These are phyloP conservation scores for Sclerotinia subarctica DNA, from an alignment of 2,329 filamentous ascomycete genomes.

Conservation along the genomic window DNA sequence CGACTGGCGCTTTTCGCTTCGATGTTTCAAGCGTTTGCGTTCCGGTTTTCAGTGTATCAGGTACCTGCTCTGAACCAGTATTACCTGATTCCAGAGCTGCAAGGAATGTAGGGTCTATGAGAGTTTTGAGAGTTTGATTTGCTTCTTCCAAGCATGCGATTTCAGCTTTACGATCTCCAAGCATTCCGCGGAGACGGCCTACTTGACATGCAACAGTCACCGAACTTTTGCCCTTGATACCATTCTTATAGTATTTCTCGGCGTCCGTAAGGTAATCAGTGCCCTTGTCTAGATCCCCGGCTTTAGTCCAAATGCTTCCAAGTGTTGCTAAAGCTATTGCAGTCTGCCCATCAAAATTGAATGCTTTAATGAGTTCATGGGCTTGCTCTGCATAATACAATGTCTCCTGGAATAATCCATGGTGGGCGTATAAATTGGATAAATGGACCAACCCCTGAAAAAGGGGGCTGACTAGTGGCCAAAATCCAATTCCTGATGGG, in stretches of 20 bases:
- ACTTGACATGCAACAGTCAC: conserved; percentile 53
- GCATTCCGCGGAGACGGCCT: conserved; percentile 51
- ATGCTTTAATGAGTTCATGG: conserved; percentile 60
- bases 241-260: conserved; percentile 49
- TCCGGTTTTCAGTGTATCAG: conserved; percentile 27
- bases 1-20: conserved; percentile 35
- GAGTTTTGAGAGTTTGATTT: conserved; percentile 44
- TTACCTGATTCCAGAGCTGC: conserved; percentile 22
- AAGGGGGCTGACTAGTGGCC: conserved; percentile 72
- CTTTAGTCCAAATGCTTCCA: conserved; percentile 53
- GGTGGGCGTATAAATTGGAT: conserved; percentile 73
- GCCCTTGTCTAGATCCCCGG: conserved; percentile 58
- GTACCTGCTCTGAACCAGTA: conserved; percentile 26
- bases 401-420: conserved; percentile 85
- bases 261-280: conserved; percentile 53
- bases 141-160: conserved; percentile 48
- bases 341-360: conserved; percentile 42
- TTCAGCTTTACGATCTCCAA: conserved; percentile 48
- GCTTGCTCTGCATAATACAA: conserved; percentile 85
- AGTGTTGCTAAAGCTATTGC: conserved; percentile 55
- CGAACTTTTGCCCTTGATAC: conserved; percentile 45
- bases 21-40: conserved; percentile 36
- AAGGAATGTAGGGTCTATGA: conserved; percentile 43
- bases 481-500: conserved; percentile 65
- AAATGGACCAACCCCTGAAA: conserved; percentile 70